These are phyloP conservation scores for Talaromyces liani DNA, from an alignment of 495 filamentous ascomycete genomes.

Conservation along the genomic window DNA sequence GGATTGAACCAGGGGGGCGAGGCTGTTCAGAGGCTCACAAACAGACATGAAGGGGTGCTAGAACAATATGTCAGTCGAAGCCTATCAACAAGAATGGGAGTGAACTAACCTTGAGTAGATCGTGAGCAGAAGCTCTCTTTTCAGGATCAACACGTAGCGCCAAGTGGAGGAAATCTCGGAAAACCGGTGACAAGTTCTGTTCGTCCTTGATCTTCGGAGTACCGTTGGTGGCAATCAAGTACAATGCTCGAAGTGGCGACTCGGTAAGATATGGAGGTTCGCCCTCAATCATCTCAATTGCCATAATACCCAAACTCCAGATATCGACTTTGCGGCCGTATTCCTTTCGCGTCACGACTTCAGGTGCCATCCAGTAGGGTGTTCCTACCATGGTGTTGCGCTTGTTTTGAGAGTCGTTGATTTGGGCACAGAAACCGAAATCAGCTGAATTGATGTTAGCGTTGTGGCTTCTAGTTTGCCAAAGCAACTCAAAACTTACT, in stretches of 20 bases:
- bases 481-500: slow-evolving; percentile 51
- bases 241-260: slow-evolving; percentile 85
- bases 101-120: slow-evolving; percentile 71
- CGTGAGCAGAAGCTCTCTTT: slow-evolving; percentile 89
- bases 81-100: too few relatives aligned
- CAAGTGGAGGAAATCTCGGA: slow-evolving; percentile 83
- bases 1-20: slow-evolving; percentile 78
- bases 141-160: slow-evolving; percentile 94
- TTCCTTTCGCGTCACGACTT: slow-evolving; percentile 94
- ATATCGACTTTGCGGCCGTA: slow-evolving; percentile 99
- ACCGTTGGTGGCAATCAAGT: slow-evolving; percentile 94
- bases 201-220: slow-evolving; percentile 95
- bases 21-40: slow-evolving; percentile 65
- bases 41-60: slow-evolving; percentile 85
- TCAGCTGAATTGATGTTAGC: slow-evolving; percentile 60
- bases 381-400: slow-evolving; percentile 99
- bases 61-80: too few relatives aligned
- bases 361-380: slow-evolving; percentile 99
- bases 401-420: slow-evolving; percentile 95
- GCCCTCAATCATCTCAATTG: slow-evolving; percentile 99
- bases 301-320: slow-evolving; percentile 98
- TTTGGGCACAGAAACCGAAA: slow-evolving; percentile 98
- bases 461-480: neutral
- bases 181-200: slow-evolving; percentile 67
- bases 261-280: slow-evolving; percentile 96